These are phyloP conservation scores for Polyporus arcularius DNA, from an alignment of 768 basidiomycete species.

Conservation along the genomic window DNA sequence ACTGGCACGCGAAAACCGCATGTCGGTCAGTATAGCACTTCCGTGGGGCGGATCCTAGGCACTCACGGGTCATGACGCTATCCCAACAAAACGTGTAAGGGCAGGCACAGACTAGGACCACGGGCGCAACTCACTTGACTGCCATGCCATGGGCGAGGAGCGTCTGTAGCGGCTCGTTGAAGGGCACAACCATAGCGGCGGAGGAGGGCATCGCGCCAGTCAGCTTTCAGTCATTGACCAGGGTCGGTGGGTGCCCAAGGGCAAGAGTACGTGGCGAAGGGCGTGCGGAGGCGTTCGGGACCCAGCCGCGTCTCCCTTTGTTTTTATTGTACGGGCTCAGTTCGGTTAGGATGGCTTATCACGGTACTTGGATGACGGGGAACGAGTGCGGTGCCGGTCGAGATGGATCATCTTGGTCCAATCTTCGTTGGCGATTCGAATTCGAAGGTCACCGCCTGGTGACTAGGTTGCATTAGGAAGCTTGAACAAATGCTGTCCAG, in stretches of 20 bases:
- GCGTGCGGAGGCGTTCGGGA: neutral
- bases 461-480: slow-evolving; percentile 14
- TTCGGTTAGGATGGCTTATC: neutral
- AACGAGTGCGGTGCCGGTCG: slow-evolving; percentile 10
- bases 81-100: slow-evolving; percentile 19
- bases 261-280: neutral
- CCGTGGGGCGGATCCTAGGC: neutral
- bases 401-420: slow-evolving; percentile 1
- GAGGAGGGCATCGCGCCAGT: slow-evolving; percentile 21
- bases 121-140: slow-evolving; percentile 26
- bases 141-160: slow-evolving; percentile 23
- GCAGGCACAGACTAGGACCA: neutral
- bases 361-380: neutral
- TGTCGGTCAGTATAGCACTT: neutral
- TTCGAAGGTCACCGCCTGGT: slow-evolving; percentile 12
- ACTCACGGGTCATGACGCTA: slow-evolving; percentile 29
- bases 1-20: slow-evolving; percentile 12
- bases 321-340: slow-evolving; percentile 6
- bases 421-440: neutral
- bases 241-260: neutral
- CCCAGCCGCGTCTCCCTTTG: neutral
- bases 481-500: slow-evolving; percentile 11
- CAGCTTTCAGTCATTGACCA: slow-evolving; percentile 12
- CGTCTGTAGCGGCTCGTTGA: slow-evolving; percentile 20
- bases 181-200: slow-evolving; percentile 17